Evolutionary conservation across 805 yeast genomes (phyloP), one percentile per base, ranked within the genome.

Genomic region (Myxozyma mucilagina): DNA sequence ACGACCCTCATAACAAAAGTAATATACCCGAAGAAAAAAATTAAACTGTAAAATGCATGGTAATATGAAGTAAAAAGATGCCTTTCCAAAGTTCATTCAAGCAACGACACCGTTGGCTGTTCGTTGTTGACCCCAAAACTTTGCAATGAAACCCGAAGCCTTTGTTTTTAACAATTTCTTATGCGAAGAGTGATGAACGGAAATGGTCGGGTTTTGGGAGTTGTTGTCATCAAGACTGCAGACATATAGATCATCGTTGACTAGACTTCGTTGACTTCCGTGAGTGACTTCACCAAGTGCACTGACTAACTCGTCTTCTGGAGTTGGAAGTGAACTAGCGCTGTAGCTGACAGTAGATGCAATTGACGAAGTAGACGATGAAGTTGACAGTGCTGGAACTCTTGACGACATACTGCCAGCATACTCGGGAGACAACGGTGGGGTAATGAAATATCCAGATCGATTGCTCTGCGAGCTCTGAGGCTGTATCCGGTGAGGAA

Each of bases 61-160:
- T 24, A 24, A 24, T 24, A 24, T 2, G 29, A 24, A 24, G 29
- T 24, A 24, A 24, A 24, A 24, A 24, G 4, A 24, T 24, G 29
- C 29, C 29, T 24, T 24, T 24, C 29, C 2, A 24, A 24, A 24
- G 4, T 24, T 24, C 29, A 35, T 20, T 49, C 50, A 59, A 18
- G 54, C 54, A 31, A 47, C 35, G 34, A 38, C 61, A n/a, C 45
- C 41, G 11, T 36, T 35, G 4, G 47, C 20, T 7, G 48, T 14
- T 13, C 56, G 51, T 47, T 55, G 66, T n/a, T 44, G 60, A 6
- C 66, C 63, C 65, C 59, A 61, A 18, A 63, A 63, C 59, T 61
- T 63, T 13, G 67, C 67, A 53, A 63, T 62, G 32, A 63, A 38
- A 24, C 64, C 67, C 8, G 67, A 48, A 8, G 67, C 67, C 47